Conservation (phyloP, 805 yeast species). For the Suhomyces prunicola region DNA sequence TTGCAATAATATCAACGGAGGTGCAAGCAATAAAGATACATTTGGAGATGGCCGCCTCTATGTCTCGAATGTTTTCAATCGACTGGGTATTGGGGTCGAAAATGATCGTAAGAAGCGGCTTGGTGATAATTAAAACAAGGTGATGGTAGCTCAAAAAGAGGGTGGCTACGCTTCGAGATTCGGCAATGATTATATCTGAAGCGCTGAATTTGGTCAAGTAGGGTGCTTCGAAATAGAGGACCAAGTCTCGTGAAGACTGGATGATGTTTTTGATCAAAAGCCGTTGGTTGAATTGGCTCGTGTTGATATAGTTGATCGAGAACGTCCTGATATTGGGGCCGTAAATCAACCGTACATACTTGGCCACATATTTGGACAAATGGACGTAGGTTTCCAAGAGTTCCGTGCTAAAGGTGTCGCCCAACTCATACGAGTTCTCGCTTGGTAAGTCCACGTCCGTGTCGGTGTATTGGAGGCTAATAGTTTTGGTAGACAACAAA, state of each 20-base stretch:
- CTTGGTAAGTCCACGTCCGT: conserved; percentile 42
- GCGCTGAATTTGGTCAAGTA: conserved; percentile 20
- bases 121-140: conserved; percentile 28
- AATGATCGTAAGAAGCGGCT: conserved; percentile 33
- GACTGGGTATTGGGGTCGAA: conserved; percentile 21
- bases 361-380: conserved; percentile 36
- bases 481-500: conserved; percentile 39
- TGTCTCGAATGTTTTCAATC: conserved; percentile 21
- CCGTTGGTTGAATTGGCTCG: conserved; percentile 37
- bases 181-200: conserved; percentile 16
- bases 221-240: conserved; percentile 31
- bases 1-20: conserved; percentile 27
- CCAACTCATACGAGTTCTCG: conserved; percentile 27
- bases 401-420: conserved; percentile 28
- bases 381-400: conserved; percentile 38
- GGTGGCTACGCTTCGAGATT: conserved; percentile 31
- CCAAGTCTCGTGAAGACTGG: conserved; percentile 25
- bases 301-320: conserved; percentile 39
- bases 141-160: conserved; percentile 36
- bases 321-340: conserved; percentile 41
- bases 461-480: conserved; percentile 40
- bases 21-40: conserved; percentile 28
- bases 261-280: conserved; percentile 30
- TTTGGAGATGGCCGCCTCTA: conserved; percentile 25
- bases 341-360: conserved; percentile 32